These are phyloP conservation scores for Diversispora epigaea DNA, from an alignment of 192 early-diverging fungal species.

Conservation along the genomic window DNA sequence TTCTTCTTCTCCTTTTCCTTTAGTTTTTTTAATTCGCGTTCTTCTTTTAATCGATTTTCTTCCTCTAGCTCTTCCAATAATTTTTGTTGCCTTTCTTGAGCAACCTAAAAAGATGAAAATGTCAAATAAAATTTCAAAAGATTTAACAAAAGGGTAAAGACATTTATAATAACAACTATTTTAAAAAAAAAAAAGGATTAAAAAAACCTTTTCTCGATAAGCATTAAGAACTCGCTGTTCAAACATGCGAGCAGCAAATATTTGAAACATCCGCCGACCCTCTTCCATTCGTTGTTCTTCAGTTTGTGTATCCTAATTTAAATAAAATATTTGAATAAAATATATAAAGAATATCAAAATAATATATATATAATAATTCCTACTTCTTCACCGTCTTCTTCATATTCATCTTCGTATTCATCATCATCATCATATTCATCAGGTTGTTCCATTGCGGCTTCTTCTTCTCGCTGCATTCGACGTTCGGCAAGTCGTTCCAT, in stretches of 20 bases:
- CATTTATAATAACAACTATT: no score
- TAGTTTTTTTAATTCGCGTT: conserved; percentile 54
- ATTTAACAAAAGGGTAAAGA: no score
- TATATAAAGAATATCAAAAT: not conserved
- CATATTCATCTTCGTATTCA: conserved; percentile 55
- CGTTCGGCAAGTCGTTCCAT: conserved; percentile 94
- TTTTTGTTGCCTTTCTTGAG: conserved; percentile 81
- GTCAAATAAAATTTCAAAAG: not conserved
- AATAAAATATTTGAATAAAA: not conserved
- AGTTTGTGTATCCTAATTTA: conserved; percentile 63
- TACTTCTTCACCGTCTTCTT: conserved; percentile 41
- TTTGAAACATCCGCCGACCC: conserved; percentile 90
- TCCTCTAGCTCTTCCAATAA: conserved; percentile 87
- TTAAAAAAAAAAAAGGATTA: no score
- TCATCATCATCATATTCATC: conserved; percentile 55
- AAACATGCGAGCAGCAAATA: conserved; percentile 96
- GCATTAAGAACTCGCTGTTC: conserved; percentile 92
- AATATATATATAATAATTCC: not conserved
- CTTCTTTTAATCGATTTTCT: conserved; percentile 68
- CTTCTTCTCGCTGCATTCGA: conserved; percentile 79
- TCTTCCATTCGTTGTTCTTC: conserved; percentile 92
- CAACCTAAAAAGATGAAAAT: conserved; percentile 35
- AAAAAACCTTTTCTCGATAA: conserved; percentile 85
- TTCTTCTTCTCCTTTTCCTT: conserved; percentile 74
- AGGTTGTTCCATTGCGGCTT: conserved; percentile 40